Conservation (phyloP, 1,284 basidiomycete species). For the Ustilago vetiveriae region DNA sequence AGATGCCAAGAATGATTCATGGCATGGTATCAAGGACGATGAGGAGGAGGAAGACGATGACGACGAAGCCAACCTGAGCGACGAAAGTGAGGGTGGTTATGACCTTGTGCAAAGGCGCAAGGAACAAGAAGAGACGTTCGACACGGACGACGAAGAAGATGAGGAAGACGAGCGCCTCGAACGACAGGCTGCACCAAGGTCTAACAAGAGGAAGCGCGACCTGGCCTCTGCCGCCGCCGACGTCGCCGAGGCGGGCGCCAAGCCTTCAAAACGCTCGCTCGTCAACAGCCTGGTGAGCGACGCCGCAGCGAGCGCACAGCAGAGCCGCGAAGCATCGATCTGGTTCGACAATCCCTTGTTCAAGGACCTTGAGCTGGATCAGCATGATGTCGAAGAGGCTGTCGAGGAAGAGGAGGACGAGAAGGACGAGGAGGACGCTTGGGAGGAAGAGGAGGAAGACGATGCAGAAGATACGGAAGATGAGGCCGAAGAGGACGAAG, state of each 20-base stretch:
- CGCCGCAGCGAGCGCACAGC: constrained; percentile 42
- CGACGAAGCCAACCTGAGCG: constrained; percentile 66
- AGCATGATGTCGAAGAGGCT: constrained; percentile 70
- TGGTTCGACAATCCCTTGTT: constrained; percentile 98
- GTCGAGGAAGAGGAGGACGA: constrained; percentile 28
- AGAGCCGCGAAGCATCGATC: constrained; percentile 73
- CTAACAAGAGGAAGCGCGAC: constrained; percentile 47
- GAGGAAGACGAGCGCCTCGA: constrained; percentile 66
- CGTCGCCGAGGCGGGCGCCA: constrained; percentile 16
- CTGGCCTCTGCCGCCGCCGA: constrained; percentile 4
- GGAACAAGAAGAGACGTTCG: constrained; percentile 72
- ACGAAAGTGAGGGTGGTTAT: constrained; percentile 74
- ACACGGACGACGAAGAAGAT: constrained; percentile 69
- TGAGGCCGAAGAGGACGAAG: constrained; percentile 57
- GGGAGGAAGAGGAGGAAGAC: constrained; percentile 66
- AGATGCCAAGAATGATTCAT: constrained; percentile 71
- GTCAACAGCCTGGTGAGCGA: constrained; percentile 48
- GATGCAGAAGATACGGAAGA: constrained; percentile 67
- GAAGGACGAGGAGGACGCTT: constrained; percentile 25
- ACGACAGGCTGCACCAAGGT: constrained; percentile 63
- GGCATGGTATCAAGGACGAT: constrained; percentile 62
- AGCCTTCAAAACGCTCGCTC: constrained; percentile 40
- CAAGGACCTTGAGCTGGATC: constrained; percentile 74
- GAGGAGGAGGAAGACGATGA: constrained; percentile 63
- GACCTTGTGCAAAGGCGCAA: constrained; percentile 77